Base-by-base conservation (phyloP, 139 green algal genomes). In the Auxenochlorella pyrenoidosa region DNA sequence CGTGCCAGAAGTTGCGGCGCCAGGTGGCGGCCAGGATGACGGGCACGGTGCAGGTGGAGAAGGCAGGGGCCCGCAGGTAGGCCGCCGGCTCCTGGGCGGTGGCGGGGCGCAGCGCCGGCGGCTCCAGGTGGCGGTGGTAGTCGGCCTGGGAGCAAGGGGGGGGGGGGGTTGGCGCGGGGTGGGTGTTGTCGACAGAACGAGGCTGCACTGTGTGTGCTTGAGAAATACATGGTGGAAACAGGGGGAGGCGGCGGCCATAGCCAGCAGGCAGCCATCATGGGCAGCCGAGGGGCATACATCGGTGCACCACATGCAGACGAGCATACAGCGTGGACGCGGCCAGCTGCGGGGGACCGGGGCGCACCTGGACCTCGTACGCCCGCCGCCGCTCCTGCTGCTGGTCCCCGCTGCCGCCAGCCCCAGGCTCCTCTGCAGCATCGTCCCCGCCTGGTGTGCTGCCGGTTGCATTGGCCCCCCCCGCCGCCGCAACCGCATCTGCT, bases 21-120 rank as follows among this genome's bases (percentile, higher is more conserved):
- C 34, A 75, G 59, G 68, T 58, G 79, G 59, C 51, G 59, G 70
- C 70, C 21, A 85, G 47, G 30, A 85, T 8, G 24, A 85, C 63
- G 38, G 79, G 79, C 38, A 85, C 59, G 12, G 79, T 85, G 79
- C 79, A 85, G 58, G 58, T 75, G 59, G 79, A 85, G 58, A 85
- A 85, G 36, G 24, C 8, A 1, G 79, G 79, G 36, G 22, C 2
- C 32, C 32, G 47, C 36, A 85, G 79, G 79, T 85, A 85, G 38
- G 38, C 24, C 26, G 38, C 38, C 0, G 59, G 59, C 79, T 85
- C 79, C 38, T 44, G 79, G 3, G 79, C 43, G 38, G 79, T 43
- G 36, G 79, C 79, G 24, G 79, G 79, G 59, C 79, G 79, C 79
- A 75, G 26, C 51, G 6, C 54, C 24, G 68, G 79, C 38, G 79